A percentile compares a stretch with the other conserved stretches of the same genome.
These are phyloP conservation scores for Nakaseomyces delphensis DNA, from an alignment of 1,139 yeast genomes.

Conservation along the genomic window DNA sequence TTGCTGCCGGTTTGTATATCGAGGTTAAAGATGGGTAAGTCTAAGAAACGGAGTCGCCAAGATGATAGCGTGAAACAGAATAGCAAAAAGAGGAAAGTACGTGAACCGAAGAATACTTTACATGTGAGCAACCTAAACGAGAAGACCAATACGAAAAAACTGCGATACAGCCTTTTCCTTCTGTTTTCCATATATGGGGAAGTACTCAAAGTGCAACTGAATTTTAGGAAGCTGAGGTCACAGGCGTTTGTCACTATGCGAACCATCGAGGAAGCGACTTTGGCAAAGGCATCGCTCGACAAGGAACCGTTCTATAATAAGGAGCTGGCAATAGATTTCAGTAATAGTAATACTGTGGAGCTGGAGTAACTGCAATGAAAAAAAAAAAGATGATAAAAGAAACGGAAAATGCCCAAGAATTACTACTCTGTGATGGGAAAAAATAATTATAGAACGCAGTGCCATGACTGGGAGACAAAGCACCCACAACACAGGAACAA, in stretches of 20 bases:
- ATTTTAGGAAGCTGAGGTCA: conserved; percentile 19
- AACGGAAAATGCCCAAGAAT: neutral
- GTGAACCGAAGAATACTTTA: conserved; percentile 21
- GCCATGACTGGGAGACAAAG: too few species aligned
- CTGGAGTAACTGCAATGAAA: conserved; percentile 7
- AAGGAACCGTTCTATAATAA: conserved; percentile 25
- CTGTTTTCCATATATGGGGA: conserved; percentile 30
- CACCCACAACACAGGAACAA: too few species aligned
- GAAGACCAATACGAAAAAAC: conserved; percentile 16
- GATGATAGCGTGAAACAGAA: neutral
- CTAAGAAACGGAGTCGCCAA: neutral
- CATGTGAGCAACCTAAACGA: conserved; percentile 25
- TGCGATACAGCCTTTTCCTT: conserved; percentile 24
- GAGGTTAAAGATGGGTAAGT: neutral
- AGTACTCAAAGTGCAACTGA: conserved; percentile 22
- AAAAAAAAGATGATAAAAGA: neutral
- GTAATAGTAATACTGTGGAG: conserved; percentile 15
- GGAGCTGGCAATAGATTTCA: conserved; percentile 20
- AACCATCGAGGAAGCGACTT: conserved; percentile 26
- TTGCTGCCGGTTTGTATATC: too few species aligned
- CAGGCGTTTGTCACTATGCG: conserved; percentile 28
- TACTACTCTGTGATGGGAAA: too few species aligned
- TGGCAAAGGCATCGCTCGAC: conserved; percentile 23
- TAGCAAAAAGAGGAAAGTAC: conserved; percentile 1
- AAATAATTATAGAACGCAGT: too few species aligned